Evolutionary conservation across 1,284 basidiomycete species (phyloP), one percentile per base, ranked within the genome.

Genomic region (Mrakiaceae sp.): DNA sequence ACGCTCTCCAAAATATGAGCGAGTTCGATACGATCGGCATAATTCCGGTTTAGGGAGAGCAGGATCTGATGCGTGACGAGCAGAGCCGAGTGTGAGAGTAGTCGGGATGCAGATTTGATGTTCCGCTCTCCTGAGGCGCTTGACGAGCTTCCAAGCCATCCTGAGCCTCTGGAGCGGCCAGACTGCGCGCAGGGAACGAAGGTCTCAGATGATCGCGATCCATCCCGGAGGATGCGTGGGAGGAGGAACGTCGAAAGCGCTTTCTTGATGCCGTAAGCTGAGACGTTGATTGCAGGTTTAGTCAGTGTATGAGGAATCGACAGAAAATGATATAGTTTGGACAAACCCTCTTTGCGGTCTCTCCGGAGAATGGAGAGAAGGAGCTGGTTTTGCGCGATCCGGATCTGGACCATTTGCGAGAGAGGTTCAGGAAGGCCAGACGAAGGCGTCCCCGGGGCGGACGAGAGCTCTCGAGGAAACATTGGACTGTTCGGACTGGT

Each of bases 21-120:
- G n/a, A 88, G 74, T 68, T 88, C 86, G 58, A 78, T 79, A 8
- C 83, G 78, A 69, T 86, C 84, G 69, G 80, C 86, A 59, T 86
- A 76, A 74, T 86, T 84, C 27, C 85, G 77, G 3, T 84, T 82
- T 78, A 87, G 81, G 3, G 81, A 84, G 43, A 83, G 80, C 70
- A 88, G 86, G 12, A 87, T 78, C 70, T 87, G 84, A 4, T 81
- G 81, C n/a, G 84, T 77, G 39, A 87, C 75, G 3, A 87, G 76
- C 53, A 87, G 70, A 72, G 87, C 81, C 68, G 84, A 87, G 40
- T 85, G 79, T 0, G 84, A 81, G n/a, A 87, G 58, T 4, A 50
- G 58, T 42, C 58, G 42, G 2, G 58, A 46, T 3, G 58, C 49
- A 4, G 48, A 9, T 52, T 42, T 39, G 27, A 49, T 14, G 10